Evolutionary conservation across 345 rosid species (phyloP).

Genomic region (Populus simonii): DNA sequence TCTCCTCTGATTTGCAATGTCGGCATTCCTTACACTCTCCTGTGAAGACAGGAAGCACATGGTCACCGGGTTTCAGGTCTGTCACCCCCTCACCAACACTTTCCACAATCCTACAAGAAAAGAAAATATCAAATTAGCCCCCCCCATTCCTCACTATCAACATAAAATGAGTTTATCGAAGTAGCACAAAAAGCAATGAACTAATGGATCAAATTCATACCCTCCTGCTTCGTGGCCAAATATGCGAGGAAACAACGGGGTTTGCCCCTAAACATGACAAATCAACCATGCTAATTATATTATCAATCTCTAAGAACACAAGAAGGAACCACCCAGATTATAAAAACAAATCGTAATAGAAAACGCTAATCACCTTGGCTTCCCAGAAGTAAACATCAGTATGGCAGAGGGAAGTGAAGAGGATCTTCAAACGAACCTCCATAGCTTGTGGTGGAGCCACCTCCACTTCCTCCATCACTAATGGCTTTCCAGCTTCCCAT

Average conservation of each 20-base stretch:
- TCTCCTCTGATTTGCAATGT: constrained; percentile 36
- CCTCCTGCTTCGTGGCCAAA: constrained; percentile 26
- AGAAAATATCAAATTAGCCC: neutral
- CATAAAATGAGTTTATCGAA: neutral
- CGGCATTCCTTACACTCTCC: constrained; percentile 39
- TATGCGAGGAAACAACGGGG: constrained; percentile 16
- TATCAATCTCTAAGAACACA: neutral
- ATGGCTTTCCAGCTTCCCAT: constrained; percentile 60
- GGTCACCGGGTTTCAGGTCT: constrained; percentile 38
- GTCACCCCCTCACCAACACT: constrained; percentile 42
- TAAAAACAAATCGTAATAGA: neutral
- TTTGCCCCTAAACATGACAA: constrained; percentile 16
- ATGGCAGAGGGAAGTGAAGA: constrained; percentile 44
- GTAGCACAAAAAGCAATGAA: neutral
- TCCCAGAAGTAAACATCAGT: constrained; percentile 60
- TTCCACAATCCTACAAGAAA: constrained; percentile 27
- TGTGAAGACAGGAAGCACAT: constrained; percentile 42
- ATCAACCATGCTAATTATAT: neutral
- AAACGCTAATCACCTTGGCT: constrained; percentile 31
- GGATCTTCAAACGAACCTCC: constrained; percentile 45
- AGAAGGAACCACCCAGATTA: neutral
- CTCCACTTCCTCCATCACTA: constrained; percentile 51
- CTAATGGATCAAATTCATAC: neutral
- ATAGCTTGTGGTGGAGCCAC: constrained; percentile 50
- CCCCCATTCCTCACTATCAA: neutral